These are phyloP conservation scores for Termitomyces sp. DNA, from an alignment of 768 basidiomycete genomes.

Conservation along the genomic window DNA sequence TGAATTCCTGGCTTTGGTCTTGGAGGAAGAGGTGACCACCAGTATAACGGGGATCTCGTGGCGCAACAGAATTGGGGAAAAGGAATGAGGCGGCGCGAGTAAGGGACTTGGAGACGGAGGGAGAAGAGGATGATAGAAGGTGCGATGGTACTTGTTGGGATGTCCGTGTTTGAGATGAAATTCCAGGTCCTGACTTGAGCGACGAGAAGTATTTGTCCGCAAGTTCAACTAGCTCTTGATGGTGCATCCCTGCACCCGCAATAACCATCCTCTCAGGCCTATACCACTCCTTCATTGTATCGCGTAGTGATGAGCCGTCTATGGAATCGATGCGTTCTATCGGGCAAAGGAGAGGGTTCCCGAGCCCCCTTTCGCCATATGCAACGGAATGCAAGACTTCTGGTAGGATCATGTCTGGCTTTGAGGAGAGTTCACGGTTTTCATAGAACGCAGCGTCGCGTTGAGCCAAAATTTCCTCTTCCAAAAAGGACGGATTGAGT, in stretches of 20 bases:
- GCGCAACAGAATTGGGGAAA: constrained; percentile 36
- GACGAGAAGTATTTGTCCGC: constrained; percentile 80
- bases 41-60: constrained; percentile 61
- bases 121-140: constrained; percentile 48
- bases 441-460: constrained; percentile 89
- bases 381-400: constrained; percentile 88
- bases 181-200: constrained; percentile 34
- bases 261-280: constrained; percentile 92
- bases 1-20: constrained; percentile 64
- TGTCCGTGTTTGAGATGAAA: constrained; percentile 25
- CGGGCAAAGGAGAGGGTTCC: constrained; percentile 88
- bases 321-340: constrained; percentile 73
- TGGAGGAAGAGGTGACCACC: constrained; percentile 76
- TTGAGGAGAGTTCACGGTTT: constrained; percentile 76
- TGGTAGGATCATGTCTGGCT: constrained; percentile 91
- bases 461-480: constrained; percentile 78
- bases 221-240: constrained; percentile 83
- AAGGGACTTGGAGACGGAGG: constrained; percentile 57
- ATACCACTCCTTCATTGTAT: constrained; percentile 78
- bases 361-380: constrained; percentile 69
- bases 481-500: constrained; percentile 65
- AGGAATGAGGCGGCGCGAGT: constrained; percentile 78
- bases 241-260: constrained; percentile 89
- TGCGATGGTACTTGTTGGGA: constrained; percentile 40
- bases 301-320: constrained; percentile 52